Evolutionary conservation across 805 yeast genomes (phyloP).

Genomic region (Lipomyces anomalus): DNA sequence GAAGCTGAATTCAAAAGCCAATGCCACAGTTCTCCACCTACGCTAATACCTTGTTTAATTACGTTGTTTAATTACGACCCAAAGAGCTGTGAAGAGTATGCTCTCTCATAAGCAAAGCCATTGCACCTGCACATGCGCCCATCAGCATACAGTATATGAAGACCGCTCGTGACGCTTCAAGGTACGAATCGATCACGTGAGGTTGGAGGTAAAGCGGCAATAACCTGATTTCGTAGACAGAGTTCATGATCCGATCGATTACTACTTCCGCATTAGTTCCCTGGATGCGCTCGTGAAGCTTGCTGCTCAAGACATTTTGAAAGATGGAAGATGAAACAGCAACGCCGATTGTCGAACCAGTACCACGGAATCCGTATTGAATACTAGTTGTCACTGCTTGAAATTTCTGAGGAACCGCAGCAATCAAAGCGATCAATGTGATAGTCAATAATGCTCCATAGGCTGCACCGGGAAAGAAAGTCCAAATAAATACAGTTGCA

Average conservation of each 20-base stretch:
- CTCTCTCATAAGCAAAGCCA: constrained; percentile 21
- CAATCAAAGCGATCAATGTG: constrained; percentile 56
- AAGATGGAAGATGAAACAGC: constrained; percentile 53
- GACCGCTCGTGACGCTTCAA: constrained; percentile 22
- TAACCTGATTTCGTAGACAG: constrained; percentile 16
- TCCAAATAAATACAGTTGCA: constrained; percentile 8
- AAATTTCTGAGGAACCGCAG: constrained; percentile 51
- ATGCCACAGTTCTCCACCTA: too few relatives aligned
- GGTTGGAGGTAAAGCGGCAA: constrained; percentile 12
- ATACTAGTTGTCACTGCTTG: constrained; percentile 74
- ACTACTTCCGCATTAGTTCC: constrained; percentile 18
- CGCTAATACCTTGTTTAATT: too few relatives aligned
- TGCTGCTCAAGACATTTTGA: constrained; percentile 38
- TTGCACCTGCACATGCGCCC: constrained; percentile 12
- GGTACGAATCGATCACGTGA: constrained; percentile 18
- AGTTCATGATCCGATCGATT: constrained; percentile 17
- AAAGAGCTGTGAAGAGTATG: constrained; percentile 14
- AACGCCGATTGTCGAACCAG: constrained; percentile 67
- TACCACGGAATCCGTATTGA: constrained; percentile 66
- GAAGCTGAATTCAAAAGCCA: too few relatives aligned
- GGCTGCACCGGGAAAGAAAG: constrained; percentile 47
- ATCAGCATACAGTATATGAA: constrained; percentile 18
- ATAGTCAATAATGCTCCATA: constrained; percentile 53
- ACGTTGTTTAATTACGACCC: too few relatives aligned
- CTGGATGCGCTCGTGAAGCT: constrained; percentile 20